Evolutionary conservation across 257 asterid species (phyloP).

Genomic region (Coffea eugenioides): DNA sequence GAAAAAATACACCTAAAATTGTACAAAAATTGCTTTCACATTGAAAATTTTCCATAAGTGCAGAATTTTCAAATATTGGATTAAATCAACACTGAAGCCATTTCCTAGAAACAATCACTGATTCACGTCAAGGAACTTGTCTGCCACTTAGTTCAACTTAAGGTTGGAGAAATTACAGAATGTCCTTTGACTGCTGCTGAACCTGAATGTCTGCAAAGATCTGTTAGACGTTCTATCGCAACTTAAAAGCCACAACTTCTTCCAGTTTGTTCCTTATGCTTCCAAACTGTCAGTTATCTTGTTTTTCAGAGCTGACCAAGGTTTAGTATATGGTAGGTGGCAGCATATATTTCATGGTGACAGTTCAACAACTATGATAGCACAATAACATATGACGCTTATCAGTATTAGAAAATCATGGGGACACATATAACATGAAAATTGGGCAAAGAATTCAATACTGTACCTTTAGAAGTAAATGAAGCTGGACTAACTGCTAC

Average conservation of each 20-base stretch:
- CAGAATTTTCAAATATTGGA: not conserved
- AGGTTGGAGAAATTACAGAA: not conserved
- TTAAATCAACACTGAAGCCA: not conserved
- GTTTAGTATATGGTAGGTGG: not conserved
- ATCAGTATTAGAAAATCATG: not conserved
- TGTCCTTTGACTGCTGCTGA: not conserved
- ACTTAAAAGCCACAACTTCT: not conserved
- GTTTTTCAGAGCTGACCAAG: not conserved
- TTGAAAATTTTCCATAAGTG: not conserved
- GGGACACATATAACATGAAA: not conserved
- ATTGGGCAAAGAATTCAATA: slow-evolving; percentile 13
- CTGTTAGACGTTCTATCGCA: not conserved
- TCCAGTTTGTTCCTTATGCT: not conserved
- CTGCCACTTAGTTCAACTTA: not conserved
- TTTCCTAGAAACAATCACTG: not conserved
- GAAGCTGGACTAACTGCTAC: slow-evolving; percentile 40
- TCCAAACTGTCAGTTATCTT: not conserved
- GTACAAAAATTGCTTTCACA: not conserved
- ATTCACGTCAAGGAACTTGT: not conserved
- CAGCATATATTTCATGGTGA: not conserved
- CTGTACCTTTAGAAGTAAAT: slow-evolving; percentile 40
- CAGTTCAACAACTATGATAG: not conserved
- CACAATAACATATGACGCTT: not conserved
- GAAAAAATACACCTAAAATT: too few relatives aligned
- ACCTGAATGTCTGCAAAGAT: not conserved